Evolutionary conservation across 1,139 yeast genomes (phyloP).

Genomic region (Taphrina betulina): DNA sequence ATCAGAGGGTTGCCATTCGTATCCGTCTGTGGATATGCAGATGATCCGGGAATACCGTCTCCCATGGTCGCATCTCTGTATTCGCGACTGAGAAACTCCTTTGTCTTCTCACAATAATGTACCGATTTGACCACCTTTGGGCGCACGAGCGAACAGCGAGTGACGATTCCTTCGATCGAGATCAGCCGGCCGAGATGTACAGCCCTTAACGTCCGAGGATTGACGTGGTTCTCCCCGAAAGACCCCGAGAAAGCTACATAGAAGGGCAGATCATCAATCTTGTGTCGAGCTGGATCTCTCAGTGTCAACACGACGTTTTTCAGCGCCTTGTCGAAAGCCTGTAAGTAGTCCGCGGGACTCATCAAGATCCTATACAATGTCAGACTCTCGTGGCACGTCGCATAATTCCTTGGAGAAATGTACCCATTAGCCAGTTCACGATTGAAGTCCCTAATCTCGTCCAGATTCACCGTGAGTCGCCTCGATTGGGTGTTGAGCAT

Average conservation of each 20-base stretch:
- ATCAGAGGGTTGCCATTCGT: constrained; percentile 80
- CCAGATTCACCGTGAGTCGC: constrained; percentile 74
- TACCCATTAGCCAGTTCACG: constrained; percentile 71
- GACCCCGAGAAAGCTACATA: constrained; percentile 86
- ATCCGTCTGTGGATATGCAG: constrained; percentile 92
- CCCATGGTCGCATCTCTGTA: constrained; percentile 86
- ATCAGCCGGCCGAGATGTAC: constrained; percentile 74
- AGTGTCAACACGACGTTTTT: constrained; percentile 69
- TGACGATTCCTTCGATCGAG: constrained; percentile 92
- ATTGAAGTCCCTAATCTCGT: constrained; percentile 85
- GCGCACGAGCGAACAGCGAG: constrained; percentile 86
- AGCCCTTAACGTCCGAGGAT: constrained; percentile 85
- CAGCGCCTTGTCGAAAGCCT: constrained; percentile 86
- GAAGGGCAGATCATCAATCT: constrained; percentile 63
- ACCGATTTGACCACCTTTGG: constrained; percentile 91
- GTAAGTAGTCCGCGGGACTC: constrained; percentile 79
- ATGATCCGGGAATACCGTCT: constrained; percentile 48
- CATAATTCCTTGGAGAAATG: constrained; percentile 16
- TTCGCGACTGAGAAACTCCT: constrained; percentile 83
- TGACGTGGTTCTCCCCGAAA: constrained; percentile 81
- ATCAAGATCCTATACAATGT: constrained; percentile 50
- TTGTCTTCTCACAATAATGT: constrained; percentile 85
- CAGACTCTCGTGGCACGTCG: not conserved
- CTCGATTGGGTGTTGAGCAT: constrained; percentile 67
- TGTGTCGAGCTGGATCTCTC: constrained; percentile 46